phyloP scores from a whole-genome alignment of 2,329 filamentous ascomycete genomes.

The Aspergillus ruber region DNA sequence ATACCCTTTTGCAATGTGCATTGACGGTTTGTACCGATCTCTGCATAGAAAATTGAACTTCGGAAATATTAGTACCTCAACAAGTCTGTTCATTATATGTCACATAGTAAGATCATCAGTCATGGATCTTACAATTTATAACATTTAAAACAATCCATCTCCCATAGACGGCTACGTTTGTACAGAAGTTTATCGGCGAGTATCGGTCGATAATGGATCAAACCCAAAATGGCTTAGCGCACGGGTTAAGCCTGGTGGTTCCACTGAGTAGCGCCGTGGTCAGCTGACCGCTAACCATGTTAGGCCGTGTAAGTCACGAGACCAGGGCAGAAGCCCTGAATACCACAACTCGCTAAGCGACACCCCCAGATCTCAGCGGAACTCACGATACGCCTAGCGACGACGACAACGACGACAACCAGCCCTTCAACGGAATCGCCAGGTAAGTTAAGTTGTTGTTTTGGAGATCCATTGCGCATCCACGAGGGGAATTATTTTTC shows the following conservation, averaged over 20 bases:
- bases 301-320: constrained; percentile 16
- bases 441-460: constrained; percentile 28
- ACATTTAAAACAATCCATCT: too few relatives aligned
- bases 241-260: neutral
- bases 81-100: too few relatives aligned
- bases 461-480: neutral
- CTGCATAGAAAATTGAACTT: too few relatives aligned
- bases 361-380: constrained; percentile 25
- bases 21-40: too few relatives aligned
- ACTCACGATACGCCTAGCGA: constrained; percentile 39
- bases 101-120: too few relatives aligned
- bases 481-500: neutral
- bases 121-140: too few relatives aligned
- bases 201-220: neutral
- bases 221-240: neutral
- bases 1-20: constrained; percentile 4
- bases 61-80: too few relatives aligned
- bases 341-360: constrained; percentile 40
- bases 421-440: constrained; percentile 42
- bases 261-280: constrained; percentile 1
- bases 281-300: constrained; percentile 4
- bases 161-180: too few relatives aligned
- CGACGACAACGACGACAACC: constrained; percentile 39
- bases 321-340: constrained; percentile 29
- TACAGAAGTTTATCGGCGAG: too few relatives aligned